These are phyloP conservation scores for Cryptococcus depauperatus DNA, from an alignment of 1,284 basidiomycete species.

Conservation along the genomic window DNA sequence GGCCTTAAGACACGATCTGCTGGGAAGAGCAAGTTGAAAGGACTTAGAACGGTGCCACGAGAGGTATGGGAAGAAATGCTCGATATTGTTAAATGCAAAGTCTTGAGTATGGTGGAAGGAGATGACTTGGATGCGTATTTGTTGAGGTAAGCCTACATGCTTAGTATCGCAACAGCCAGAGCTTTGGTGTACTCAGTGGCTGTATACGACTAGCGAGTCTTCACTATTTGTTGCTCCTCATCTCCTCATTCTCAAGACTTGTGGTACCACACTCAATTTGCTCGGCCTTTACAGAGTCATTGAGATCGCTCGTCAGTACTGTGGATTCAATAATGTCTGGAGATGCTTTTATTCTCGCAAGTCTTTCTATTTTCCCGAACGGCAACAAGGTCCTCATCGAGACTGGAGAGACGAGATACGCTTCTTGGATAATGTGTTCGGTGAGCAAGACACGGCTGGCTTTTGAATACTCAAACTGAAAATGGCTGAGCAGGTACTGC, in stretches of 20 bases:
- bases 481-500: constrained; percentile 40
- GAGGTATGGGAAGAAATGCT: constrained; percentile 94
- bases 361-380: constrained; percentile 98
- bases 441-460: constrained; percentile 28
- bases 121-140: constrained; percentile 89
- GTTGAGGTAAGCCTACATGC: constrained; percentile 59
- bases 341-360: constrained; percentile 96
- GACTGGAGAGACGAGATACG: constrained; percentile 92
- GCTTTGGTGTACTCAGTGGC: not conserved
- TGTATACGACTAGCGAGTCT: constrained; percentile 76
- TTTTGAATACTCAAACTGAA: not conserved
- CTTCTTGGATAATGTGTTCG: constrained; percentile 82
- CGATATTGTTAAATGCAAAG: constrained; percentile 93
- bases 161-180: not conserved
- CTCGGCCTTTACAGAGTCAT: constrained; percentile 88
- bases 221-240: constrained; percentile 95
- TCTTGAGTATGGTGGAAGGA: constrained; percentile 81
- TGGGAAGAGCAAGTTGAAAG: constrained; percentile 41
- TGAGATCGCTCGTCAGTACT: constrained; percentile 73
- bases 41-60: constrained; percentile 69
- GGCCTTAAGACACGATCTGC: constrained; percentile 41
- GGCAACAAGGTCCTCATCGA: constrained; percentile 84
- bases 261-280: constrained; percentile 95
- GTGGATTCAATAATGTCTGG: constrained; percentile 65
- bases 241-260: constrained; percentile 96